These are phyloP conservation scores for Shiraia bambusicola DNA, from an alignment of 2,329 filamentous ascomycete genomes.

Conservation along the genomic window DNA sequence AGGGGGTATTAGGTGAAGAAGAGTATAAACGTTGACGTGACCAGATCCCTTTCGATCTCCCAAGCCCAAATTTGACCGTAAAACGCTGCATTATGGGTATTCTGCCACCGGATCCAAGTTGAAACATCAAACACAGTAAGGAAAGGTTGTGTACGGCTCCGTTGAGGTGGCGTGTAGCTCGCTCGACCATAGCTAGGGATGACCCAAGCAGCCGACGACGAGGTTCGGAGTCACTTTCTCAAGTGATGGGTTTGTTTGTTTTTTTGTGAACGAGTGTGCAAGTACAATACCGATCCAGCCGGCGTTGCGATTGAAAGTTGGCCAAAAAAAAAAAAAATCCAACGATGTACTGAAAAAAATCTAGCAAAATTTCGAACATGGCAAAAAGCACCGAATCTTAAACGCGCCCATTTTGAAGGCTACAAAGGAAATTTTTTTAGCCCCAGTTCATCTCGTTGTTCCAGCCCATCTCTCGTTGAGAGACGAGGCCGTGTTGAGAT, in stretches of 20 bases:
- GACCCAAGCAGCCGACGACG: constrained; percentile 7
- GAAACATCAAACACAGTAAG: constrained; percentile 24
- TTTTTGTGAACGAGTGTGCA: constrained; percentile 24
- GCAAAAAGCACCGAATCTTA: too few species aligned
- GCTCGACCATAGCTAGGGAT: constrained; percentile 6
- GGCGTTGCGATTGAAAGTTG: constrained; percentile 8
- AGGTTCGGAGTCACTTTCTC: constrained; percentile 45
- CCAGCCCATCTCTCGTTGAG: constrained; percentile 39
- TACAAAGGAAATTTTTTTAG: constrained; percentile 11
- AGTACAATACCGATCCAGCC: constrained; percentile 31
- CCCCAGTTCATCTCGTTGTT: constrained; percentile 41
- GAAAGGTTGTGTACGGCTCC: constrained; percentile 24
- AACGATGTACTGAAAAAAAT: constrained; percentile 4
- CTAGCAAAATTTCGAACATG: too few species aligned
- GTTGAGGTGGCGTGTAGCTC: constrained; percentile 43
- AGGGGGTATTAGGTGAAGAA: constrained; percentile 16
- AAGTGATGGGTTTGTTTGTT: constrained; percentile 31
- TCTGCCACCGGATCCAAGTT: constrained; percentile 24
- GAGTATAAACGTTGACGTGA: constrained; percentile 8
- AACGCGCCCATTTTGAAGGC: background rate
- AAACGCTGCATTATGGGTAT: constrained; percentile 42
- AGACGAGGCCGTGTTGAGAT: constrained; percentile 38
- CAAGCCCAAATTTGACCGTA: constrained; percentile 12
- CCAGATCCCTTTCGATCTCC: background rate
- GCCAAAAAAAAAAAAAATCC: background rate